Conservation (phyloP, 2,329 filamentous ascomycete genomes). For the Fusarium anthophilum region DNA sequence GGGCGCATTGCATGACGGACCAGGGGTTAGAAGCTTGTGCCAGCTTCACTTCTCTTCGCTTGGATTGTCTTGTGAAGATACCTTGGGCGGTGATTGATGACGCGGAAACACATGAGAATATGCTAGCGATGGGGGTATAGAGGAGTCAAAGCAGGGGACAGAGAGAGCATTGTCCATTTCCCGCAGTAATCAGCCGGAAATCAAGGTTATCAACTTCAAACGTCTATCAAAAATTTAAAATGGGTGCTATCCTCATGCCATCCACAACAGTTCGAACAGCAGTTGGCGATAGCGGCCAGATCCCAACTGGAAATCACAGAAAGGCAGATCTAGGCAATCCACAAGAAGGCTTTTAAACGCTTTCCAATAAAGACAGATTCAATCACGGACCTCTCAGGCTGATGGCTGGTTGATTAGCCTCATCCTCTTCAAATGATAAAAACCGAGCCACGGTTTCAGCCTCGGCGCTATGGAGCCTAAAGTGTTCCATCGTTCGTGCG, state of each 20-base stretch:
- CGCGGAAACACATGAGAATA: background rate
- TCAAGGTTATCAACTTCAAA: slow-evolving; percentile 38
- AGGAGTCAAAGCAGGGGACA: background rate
- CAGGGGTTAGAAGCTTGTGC: slow-evolving; percentile 39
- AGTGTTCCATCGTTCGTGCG: slow-evolving; percentile 27
- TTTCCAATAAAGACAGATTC: background rate
- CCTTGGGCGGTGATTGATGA: slow-evolving; percentile 11
- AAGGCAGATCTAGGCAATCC: slow-evolving; percentile 10
- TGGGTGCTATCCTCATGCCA: slow-evolving; percentile 8
- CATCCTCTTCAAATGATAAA: slow-evolving; percentile 33
- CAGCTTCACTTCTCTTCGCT: slow-evolving; percentile 29
- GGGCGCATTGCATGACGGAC: slow-evolving; percentile 38
- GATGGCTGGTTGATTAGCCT: slow-evolving; percentile 22
- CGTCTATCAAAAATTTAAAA: slow-evolving; percentile 24
- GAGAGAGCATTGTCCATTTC: background rate
- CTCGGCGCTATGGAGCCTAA: slow-evolving; percentile 31
- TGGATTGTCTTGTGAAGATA: slow-evolving; percentile 7
- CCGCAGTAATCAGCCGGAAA: background rate
- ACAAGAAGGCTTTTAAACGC: background rate
- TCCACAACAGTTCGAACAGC: background rate
- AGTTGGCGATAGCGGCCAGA: slow-evolving; percentile 23
- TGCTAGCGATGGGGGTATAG: background rate
- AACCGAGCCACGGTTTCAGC: slow-evolving; percentile 42
- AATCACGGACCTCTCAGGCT: slow-evolving; percentile 7
- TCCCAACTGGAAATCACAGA: slow-evolving; percentile 25